Evolutionary conservation across 1,284 basidiomycete genomes (phyloP).

Genomic region (Leccinum pseudoinsigne): DNA sequence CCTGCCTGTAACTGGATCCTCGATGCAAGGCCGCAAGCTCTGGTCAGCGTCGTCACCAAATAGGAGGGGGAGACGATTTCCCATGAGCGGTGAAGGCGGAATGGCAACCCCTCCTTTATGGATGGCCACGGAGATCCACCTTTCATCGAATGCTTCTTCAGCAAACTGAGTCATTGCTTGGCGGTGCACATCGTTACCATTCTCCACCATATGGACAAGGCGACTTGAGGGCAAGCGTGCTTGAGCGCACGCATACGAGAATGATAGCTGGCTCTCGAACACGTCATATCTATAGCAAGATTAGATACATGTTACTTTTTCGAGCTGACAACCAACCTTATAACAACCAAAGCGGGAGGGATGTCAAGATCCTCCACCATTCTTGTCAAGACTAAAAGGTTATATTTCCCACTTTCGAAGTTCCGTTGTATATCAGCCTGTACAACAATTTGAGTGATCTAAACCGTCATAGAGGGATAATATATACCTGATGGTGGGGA

Average conservation of each 20-base stretch:
- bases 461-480: constrained; percentile 3
- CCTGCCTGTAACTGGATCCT: constrained; percentile 58
- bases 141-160: constrained; percentile 25
- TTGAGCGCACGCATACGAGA: constrained; percentile 50
- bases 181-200: constrained; percentile 53
- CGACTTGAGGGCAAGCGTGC: constrained; percentile 46
- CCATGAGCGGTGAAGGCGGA: constrained; percentile 45
- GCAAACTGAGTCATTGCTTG: constrained; percentile 43
- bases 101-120: constrained; percentile 41
- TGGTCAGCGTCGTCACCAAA: constrained; percentile 50
- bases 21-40: constrained; percentile 27
- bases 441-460: constrained; percentile 11
- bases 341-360: constrained; percentile 51
- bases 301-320: constrained; percentile 13
- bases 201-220: constrained; percentile 64
- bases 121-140: constrained; percentile 48
- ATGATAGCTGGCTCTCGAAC: constrained; percentile 60
- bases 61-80: constrained; percentile 42
- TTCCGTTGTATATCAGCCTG: constrained; percentile 38
- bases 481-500: constrained; percentile 30
- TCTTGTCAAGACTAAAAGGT: constrained; percentile 61
- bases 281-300: constrained; percentile 52
- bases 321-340: constrained; percentile 47
- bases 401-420: constrained; percentile 55
- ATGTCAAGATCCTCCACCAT: constrained; percentile 58